Base-by-base conservation (phyloP, 2,329 filamentous ascomycete genomes). In the Venturia carpophila region DNA sequence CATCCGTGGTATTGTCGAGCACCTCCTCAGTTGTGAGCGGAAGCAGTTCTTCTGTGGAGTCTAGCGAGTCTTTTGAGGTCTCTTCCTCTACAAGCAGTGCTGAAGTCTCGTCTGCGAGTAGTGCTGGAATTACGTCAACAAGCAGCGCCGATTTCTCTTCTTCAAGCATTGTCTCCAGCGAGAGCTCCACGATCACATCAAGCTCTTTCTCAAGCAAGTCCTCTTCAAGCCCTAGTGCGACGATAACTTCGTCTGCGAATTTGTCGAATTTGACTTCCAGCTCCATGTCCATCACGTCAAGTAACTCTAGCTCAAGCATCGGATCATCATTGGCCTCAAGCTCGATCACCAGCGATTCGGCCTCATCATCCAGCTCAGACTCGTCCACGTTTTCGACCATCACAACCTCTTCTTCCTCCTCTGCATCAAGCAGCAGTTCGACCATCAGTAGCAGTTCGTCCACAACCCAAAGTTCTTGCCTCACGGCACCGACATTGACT, bases 381-480 rank as follows among this genome's bases (percentile, higher is more conserved):
- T 39, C 42, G 19, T 63, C 61, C 7, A 63, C 62, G 5, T 45
- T 63, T 3, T 55, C 62, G 11, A 63, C 62, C 24, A n/a, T 39
- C 5, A 62, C 60, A n/a, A 42, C 60, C n/a, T 61, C 60, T 7
- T 27, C 60, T n/a, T 43, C n/a, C 17, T 5, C 58, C 19, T 42
- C 30, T 43, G 37, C 58, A 24, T 19, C n/a, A 13, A 61, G 58
- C 19, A 41, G 24, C 17, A 34, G 24, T 27, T 61, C 58, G 15
- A 27, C 58, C 5, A 42, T 61, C 17, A 45, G 37, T 10, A 42
- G 21, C 39, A 43, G 37, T n/a, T 63, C 62, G 13, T 66, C 41
- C 15, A 58, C 42, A 39, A 56, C 56, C 2, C 24, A 52, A 21
- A 52, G 60, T 9, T 45, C 64, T 19, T 56, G 45, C 45, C 30